phyloP scores from a whole-genome alignment of 1,284 basidiomycete genomes.

The Macrocybe sp. region DNA sequence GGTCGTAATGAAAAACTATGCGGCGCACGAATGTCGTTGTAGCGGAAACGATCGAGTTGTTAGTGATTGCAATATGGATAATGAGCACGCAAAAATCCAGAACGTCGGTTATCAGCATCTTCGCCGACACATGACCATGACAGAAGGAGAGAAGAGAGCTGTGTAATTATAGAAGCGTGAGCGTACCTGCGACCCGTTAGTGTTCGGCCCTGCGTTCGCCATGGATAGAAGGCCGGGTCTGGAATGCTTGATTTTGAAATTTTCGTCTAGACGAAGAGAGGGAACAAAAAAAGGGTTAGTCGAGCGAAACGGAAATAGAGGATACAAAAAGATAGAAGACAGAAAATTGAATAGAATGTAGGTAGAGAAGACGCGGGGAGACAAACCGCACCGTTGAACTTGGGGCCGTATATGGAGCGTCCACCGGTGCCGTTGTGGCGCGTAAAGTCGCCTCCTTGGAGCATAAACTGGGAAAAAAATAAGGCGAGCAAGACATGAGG shows the following conservation, averaged over 20 bases:
- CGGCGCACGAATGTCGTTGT: not conserved
- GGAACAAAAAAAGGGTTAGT: not conserved
- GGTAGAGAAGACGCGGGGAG: not conserved
- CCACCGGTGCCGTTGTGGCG: constrained; percentile 81
- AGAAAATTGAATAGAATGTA: too few relatives aligned
- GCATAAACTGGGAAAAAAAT: constrained; percentile 60
- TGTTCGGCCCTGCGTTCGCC: constrained; percentile 77
- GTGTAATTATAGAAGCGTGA: not conserved
- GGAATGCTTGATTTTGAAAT: constrained; percentile 77
- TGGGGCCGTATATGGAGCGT: constrained; percentile 86
- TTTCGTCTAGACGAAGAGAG: constrained; percentile 61
- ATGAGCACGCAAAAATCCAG: not conserved
- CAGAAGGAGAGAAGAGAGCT: not conserved
- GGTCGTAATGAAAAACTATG: constrained; percentile 86
- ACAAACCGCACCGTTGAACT: constrained; percentile 54
- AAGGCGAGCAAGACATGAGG: too few relatives aligned
- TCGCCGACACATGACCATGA: constrained; percentile 15
- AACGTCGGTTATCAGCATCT: not conserved
- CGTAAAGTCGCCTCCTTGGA: constrained; percentile 81
- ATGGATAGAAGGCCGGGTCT: constrained; percentile 85
- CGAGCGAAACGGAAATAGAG: not conserved
- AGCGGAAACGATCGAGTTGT: not conserved
- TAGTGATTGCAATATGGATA: not conserved
- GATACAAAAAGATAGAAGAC: too few relatives aligned
- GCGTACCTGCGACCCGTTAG: constrained; percentile 67